These are phyloP conservation scores for Pseudogymnoascus sp. DNA, from an alignment of 2,329 filamentous ascomycete species.

Conservation along the genomic window DNA sequence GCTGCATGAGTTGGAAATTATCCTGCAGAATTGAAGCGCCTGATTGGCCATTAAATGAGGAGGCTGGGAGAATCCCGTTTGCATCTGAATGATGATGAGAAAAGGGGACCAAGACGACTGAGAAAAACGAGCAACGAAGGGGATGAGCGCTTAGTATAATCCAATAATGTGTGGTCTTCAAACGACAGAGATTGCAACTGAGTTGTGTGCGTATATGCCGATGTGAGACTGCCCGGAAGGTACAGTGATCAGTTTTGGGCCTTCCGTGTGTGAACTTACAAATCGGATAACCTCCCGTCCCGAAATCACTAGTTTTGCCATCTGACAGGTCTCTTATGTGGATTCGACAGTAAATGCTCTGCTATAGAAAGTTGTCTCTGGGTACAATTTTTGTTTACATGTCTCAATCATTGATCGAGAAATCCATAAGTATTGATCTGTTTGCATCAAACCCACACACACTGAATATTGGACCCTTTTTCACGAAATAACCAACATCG, in stretches of 20 bases:
- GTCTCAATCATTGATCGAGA: neutral
- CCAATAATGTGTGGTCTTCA: neutral
- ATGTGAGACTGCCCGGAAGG: neutral
- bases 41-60: conserved; percentile 7
- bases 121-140: neutral
- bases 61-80: conserved; percentile 5
- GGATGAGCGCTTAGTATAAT: neutral
- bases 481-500: neutral
- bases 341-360: neutral
- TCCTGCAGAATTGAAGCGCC: neutral
- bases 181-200: neutral
- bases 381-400: neutral
- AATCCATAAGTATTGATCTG: neutral
- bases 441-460: neutral
- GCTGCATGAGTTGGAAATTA: conserved; percentile 5
- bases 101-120: neutral
- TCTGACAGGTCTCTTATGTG: conserved; percentile 7
- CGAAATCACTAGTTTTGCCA: conserved; percentile 4
- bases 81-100: neutral
- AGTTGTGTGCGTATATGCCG: neutral
- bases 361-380: neutral
- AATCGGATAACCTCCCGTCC: neutral
- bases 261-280: neutral
- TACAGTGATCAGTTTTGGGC: neutral
- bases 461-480: conserved; percentile 5